Evolutionary conservation across 1,284 basidiomycete species (phyloP).

Genomic region (Malassezia japonica): DNA sequence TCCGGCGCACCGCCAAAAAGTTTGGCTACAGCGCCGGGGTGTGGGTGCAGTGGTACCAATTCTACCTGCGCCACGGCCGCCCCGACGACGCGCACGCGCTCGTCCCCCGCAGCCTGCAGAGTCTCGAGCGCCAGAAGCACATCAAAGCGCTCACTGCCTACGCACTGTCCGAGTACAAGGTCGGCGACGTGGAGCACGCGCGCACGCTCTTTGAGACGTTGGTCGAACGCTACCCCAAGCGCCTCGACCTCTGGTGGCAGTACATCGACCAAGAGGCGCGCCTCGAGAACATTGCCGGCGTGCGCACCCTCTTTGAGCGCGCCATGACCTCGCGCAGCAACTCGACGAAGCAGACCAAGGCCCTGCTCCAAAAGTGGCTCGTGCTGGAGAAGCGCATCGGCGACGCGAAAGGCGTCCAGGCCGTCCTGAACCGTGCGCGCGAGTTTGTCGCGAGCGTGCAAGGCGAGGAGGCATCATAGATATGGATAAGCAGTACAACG

Average conservation of each 20-base stretch:
- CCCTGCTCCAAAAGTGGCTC: conserved; percentile 78
- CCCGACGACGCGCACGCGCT: conserved; percentile 73
- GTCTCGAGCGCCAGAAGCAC: conserved; percentile 88
- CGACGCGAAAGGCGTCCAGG: conserved; percentile 68
- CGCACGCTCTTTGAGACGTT: conserved; percentile 95
- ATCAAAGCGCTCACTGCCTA: conserved; percentile 88
- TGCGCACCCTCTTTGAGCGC: conserved; percentile 63
- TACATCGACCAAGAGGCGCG: conserved; percentile 90
- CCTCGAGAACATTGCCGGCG: conserved; percentile 60
- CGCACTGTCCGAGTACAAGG: conserved; percentile 86
- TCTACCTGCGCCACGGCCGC: conserved; percentile 61
- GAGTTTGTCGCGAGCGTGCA: conserved; percentile 53
- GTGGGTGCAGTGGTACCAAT: conserved; percentile 79
- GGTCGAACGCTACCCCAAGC: conserved; percentile 82
- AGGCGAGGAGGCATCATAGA: background rate
- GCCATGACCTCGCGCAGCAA: conserved; percentile 66
- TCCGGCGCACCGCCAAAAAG: conserved; percentile 59
- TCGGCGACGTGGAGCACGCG: conserved; percentile 85
- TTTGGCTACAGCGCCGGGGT: conserved; percentile 81
- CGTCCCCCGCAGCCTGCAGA: conserved; percentile 78
- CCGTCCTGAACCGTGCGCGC: conserved; percentile 76
- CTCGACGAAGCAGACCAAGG: conserved; percentile 91
- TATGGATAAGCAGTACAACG: background rate
- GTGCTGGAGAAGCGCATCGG: conserved; percentile 76
- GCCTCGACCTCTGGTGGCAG: conserved; percentile 89